These are phyloP conservation scores for Brettanomyces nanus DNA, from an alignment of 805 yeast species.

Conservation along the genomic window DNA sequence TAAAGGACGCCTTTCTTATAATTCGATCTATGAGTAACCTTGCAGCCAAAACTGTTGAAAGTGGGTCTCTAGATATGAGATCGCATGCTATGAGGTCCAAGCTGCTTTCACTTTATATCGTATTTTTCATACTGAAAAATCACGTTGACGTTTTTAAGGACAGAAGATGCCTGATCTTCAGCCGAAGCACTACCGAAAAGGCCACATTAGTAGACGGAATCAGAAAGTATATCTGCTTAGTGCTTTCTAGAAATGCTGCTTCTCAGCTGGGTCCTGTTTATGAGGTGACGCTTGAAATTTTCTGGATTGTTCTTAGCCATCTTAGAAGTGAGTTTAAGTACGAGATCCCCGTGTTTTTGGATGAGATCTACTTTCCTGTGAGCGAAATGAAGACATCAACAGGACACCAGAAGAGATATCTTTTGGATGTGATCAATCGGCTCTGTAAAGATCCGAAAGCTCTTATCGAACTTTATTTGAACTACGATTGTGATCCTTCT, in stretches of 20 bases:
- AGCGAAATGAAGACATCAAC: conserved; percentile 89
- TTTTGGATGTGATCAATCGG: conserved; percentile 72
- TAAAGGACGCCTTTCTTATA: conserved; percentile 87
- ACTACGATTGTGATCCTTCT: conserved; percentile 85
- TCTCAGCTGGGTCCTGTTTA: conserved; percentile 86
- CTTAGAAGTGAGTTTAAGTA: conserved; percentile 82
- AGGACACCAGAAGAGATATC: conserved; percentile 84
- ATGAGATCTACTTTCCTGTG: conserved; percentile 90
- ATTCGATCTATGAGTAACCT: conserved; percentile 94
- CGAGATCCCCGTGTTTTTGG: conserved; percentile 89
- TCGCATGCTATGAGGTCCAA: conserved; percentile 92
- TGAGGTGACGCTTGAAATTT: conserved; percentile 85
- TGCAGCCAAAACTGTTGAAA: conserved; percentile 76
- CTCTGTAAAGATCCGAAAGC: conserved; percentile 85
- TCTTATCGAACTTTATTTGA: conserved; percentile 83
- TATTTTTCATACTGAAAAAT: conserved; percentile 77
- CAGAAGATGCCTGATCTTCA: conserved; percentile 43
- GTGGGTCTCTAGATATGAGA: conserved; percentile 71
- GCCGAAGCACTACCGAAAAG: conserved; percentile 41
- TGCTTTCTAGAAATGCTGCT: conserved; percentile 87
- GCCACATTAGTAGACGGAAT: conserved; percentile 69
- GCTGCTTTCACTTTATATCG: conserved; percentile 75
- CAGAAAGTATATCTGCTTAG: conserved; percentile 73
- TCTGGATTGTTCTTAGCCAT: conserved; percentile 81
- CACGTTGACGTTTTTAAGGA: conserved; percentile 76